Evolutionary conservation across 2,329 filamentous ascomycete species (phyloP).

Genomic region (Penicillium sp.): DNA sequence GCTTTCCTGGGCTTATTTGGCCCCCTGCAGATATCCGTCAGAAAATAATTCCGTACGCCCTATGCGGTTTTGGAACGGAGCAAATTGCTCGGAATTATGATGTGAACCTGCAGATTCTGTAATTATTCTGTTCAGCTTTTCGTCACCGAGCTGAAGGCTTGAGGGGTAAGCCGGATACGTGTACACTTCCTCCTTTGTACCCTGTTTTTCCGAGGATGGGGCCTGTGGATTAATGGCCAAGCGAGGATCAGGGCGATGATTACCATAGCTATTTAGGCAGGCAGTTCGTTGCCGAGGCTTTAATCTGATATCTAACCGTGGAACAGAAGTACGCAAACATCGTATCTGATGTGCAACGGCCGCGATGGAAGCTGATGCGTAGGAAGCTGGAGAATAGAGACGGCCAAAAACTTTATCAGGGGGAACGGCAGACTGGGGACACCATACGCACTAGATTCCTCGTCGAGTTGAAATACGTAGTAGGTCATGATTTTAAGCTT

Average conservation of each 20-base stretch:
- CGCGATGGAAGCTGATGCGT: neutral
- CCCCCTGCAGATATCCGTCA: neutral
- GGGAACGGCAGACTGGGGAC: neutral
- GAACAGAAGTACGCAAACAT: neutral
- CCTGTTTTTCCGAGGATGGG: neutral
- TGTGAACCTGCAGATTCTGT: neutral
- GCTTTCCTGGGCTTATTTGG: neutral
- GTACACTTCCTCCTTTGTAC: neutral
- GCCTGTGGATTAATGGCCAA: neutral
- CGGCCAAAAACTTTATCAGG: neutral
- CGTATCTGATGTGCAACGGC: neutral
- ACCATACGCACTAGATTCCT: neutral
- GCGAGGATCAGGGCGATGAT: neutral
- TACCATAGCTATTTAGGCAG: neutral
- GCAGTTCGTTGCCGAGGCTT: neutral
- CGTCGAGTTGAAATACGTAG: neutral
- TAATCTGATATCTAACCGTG: neutral
- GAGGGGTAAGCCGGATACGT: neutral
- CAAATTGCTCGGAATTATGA: neutral
- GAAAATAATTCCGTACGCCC: neutral
- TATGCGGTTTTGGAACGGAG: neutral
- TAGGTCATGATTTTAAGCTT: neutral
- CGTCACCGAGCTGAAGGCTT: neutral
- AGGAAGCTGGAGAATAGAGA: neutral
- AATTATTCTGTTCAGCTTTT: neutral